Evolutionary conservation across 2,329 filamentous ascomycete species (phyloP), one percentile per base, ranked within the genome.

Genomic region (Stachybotrys chartarum): DNA sequence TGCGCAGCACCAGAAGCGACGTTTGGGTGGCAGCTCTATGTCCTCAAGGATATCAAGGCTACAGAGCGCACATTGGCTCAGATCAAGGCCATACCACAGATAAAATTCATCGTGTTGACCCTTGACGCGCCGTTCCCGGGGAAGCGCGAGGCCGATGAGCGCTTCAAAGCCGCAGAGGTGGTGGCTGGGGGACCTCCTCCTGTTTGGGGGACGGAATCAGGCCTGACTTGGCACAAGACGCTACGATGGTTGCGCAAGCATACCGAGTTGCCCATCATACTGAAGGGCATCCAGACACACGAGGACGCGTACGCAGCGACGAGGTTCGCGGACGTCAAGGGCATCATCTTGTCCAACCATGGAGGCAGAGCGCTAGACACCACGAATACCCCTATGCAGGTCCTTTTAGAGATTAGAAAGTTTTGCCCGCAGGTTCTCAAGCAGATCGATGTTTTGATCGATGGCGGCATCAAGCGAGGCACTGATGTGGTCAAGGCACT

Each of bases 281-380:
- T 90, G n/a, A 90, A 90, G 68, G 86, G 86, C 0, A 80, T 90
- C 24, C 85, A 89, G 71, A 82, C 79, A 14, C 79, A 82, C 0
- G 72, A 74, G 45, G 87, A 90, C 66, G 86, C 85, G 18, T 72
- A 76, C 55, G 77, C 73, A 60, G 82, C 82, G 3, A 77, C 84
- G 18, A 78, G 86, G 53, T 65, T 77, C 16, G 54, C 56, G 7
- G 85, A 83, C 0, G 79, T 82, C 7, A 82, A 88, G 61, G 86
- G 82, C 0, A 87, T 90, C 51, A 78, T 90, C 3, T 75, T 90
- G 6, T 82, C 78, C 11, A 90, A 90, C 61, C 86, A 90, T 66
- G 87, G 86, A 1, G 86, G 86, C 0, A 69, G 86, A 48, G 77
- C 70, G 56, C 63, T 78, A 1, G 78, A 81, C 57, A 80, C 65